A percentile compares a stretch with the other conserved stretches of the same genome.
These are phyloP conservation scores for Tricholoma furcatifolium DNA, from an alignment of 768 basidiomycete genomes.

Conservation along the genomic window DNA sequence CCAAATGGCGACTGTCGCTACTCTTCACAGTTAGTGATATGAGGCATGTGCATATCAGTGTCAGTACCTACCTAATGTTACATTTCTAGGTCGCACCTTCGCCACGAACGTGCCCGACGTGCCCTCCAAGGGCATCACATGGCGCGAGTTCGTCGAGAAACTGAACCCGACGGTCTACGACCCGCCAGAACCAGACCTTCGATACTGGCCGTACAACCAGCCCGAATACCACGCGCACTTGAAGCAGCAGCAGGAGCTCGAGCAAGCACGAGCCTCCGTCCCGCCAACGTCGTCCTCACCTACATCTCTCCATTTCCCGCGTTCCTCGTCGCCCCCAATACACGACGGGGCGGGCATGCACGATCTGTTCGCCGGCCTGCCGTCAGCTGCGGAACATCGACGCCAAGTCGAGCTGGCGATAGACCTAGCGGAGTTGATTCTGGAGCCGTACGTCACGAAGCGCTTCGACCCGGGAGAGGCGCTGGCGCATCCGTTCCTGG, in stretches of 20 bases:
- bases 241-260: constrained; percentile 13
- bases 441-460: constrained; percentile 76
- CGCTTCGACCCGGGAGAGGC: constrained; percentile 77
- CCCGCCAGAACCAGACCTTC: constrained; percentile 47
- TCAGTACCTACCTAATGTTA: not conserved
- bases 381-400: constrained; percentile 39
- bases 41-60: not conserved
- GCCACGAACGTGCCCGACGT: constrained; percentile 87
- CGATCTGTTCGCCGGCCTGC: not conserved
- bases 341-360: constrained; percentile 2
- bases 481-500: constrained; percentile 78
- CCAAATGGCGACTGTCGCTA: constrained; percentile 82
- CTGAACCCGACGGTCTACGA: constrained; percentile 72
- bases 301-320: constrained; percentile 16
- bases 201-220: constrained; percentile 54
- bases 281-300: constrained; percentile 33
- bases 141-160: constrained; percentile 72
- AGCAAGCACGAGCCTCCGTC: constrained; percentile 19
- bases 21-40: constrained; percentile 75
- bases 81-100: constrained; percentile 76
- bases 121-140: constrained; percentile 55
- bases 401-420: constrained; percentile 66
- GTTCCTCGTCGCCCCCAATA: constrained; percentile 15
- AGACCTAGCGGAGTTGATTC: constrained; percentile 68
- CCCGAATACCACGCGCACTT: constrained; percentile 22